Conservation (phyloP, 2,329 filamentous ascomycete genomes). For the Amphichorda felina region DNA sequence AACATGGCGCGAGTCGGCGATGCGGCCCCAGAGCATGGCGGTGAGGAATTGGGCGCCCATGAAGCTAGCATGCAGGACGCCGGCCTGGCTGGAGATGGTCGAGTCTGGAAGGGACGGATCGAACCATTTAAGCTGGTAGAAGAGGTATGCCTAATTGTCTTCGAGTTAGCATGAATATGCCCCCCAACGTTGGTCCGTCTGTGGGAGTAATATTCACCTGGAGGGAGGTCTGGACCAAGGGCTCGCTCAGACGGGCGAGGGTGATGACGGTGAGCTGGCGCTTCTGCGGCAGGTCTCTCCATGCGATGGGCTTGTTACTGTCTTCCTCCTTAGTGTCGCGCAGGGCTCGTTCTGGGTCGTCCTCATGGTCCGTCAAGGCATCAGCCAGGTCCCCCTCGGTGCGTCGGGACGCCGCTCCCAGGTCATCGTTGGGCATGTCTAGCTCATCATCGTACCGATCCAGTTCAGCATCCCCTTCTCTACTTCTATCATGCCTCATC, state of each 20-base stretch:
- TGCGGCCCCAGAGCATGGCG: conserved; percentile 69
- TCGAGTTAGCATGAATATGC: neutral
- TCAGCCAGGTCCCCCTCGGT: no score
- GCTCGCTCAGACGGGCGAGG: conserved; percentile 69
- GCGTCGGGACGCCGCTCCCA: no score
- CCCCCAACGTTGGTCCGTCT: no score
- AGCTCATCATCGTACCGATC: no score
- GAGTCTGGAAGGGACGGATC: conserved; percentile 38
- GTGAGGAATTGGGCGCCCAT: conserved; percentile 71
- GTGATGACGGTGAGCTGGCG: conserved; percentile 68
- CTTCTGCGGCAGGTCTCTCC: conserved; percentile 65
- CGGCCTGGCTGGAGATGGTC: conserved; percentile 62
- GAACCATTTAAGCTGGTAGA: conserved; percentile 73
- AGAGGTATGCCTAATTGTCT: conserved; percentile 54
- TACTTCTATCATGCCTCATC: no score
- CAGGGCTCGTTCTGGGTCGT: no score
- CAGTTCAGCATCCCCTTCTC: no score
- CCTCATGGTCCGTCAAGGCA: no score
- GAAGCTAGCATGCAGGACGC: conserved; percentile 63
- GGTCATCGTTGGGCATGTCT: no score
- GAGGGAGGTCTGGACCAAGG: conserved; percentile 66
- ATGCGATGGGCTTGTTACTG: conserved; percentile 21
- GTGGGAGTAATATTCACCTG: conserved; percentile 22
- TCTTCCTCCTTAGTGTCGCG: no score
- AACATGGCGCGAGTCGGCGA: conserved; percentile 49